Base-by-base conservation (phyloP, 768 basidiomycete genomes). In the Coprinellus micaceus region DNA sequence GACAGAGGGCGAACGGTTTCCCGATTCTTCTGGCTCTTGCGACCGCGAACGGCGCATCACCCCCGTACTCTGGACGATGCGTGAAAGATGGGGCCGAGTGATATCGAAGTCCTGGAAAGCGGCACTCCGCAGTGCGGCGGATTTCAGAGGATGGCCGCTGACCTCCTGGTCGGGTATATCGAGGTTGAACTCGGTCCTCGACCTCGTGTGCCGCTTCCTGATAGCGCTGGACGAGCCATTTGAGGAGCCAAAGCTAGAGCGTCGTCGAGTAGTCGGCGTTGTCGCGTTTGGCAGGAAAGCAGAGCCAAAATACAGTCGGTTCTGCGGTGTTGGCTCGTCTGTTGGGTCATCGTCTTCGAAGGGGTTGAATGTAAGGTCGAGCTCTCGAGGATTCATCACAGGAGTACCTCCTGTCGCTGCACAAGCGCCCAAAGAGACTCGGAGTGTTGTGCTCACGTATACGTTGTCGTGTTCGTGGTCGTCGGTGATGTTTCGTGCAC, bases 51-150 rank as follows among this genome's bases (percentile, higher is more conserved):
- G 47, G 63, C 15, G 60, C 66, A 63, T 71, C 49, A 71, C 61
- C 36, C 60, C 62, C 33, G 64, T 60, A 43, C 68, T 69, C 37
- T 72, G 71, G 12, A 75, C 57, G 6, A 74, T 65, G 39, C 75
- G 74, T 26, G 70, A 70, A 26, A 80, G 67, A 60, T 73, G 70
- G 2, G 77, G 77, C 43, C 77, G 60, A 30, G 77, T 78, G 22
- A 74, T 62, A 17, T 69, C 73, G 19, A 66, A 60, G 56, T 72
- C 68, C 56, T 66, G 60, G 60, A 65, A 53, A 53, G 60, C 52
- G 57, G 63, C 48, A 17, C 61, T 56, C 22, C 53, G 62, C 45
- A 62, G 48, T 24, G 64, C 56, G 37, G 64, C 67, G 53, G 67
- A 66, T 60, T 67, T 67, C 54, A 68, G 58, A 26, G 65, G 66